Conservation (phyloP, 352 stramenopile genomes). For the Pythium periplocum region DNA sequence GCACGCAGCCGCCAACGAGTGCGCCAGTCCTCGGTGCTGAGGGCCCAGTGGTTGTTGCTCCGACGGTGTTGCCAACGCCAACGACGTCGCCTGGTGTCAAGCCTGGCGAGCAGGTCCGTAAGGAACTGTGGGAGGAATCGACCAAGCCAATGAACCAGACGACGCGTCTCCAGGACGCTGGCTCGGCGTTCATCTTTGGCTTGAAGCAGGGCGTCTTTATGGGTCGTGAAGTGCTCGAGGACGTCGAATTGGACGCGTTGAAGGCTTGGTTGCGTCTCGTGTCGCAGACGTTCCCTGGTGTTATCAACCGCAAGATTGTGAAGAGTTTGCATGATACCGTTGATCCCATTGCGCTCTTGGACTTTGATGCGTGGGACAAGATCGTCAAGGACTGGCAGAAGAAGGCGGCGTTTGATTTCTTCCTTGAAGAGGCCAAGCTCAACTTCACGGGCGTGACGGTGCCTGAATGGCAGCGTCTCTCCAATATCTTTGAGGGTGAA, state of each 20-base stretch:
- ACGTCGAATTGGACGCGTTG: conserved; percentile 69
- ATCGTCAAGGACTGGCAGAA: conserved; percentile 60
- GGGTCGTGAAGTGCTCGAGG: conserved; percentile 65
- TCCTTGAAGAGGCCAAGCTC: conserved; percentile 43
- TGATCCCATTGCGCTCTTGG: conserved; percentile 45
- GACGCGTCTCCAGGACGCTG: conserved; percentile 70
- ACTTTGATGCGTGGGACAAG: conserved; percentile 67
- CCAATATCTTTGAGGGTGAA: conserved; percentile 58
- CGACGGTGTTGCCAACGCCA: conserved; percentile 4
- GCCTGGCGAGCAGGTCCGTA: conserved; percentile 32
- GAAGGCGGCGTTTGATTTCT: conserved; percentile 42
- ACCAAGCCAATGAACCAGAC: conserved; percentile 69
- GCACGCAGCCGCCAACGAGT: conserved; percentile 35
- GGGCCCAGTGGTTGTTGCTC: background rate
- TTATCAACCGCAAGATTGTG: conserved; percentile 70
- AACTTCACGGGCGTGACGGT: conserved; percentile 42
- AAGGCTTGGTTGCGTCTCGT: conserved; percentile 77
- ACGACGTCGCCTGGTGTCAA: conserved; percentile 15
- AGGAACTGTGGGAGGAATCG: conserved; percentile 70
- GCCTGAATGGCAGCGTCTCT: conserved; percentile 62
- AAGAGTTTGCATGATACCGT: conserved; percentile 38
- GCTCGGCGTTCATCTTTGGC: conserved; percentile 75
- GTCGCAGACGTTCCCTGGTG: conserved; percentile 62
- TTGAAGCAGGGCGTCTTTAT: conserved; percentile 77
- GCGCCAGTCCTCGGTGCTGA: background rate